Conservation (phyloP, 106 monocot genomes). For the Hemerocallis citrina region DNA sequence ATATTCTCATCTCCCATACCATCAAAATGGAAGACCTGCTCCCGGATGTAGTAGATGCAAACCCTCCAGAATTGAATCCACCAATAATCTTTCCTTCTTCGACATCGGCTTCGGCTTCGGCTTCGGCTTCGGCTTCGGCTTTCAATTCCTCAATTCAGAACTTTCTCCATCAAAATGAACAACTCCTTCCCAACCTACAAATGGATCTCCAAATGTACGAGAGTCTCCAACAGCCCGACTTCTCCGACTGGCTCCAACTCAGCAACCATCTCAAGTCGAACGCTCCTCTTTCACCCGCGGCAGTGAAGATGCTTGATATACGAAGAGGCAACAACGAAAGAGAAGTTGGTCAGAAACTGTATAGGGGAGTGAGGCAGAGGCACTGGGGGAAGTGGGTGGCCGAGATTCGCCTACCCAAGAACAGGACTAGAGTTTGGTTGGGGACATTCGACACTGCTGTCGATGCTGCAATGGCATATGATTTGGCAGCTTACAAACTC, state of each 20-base stretch:
- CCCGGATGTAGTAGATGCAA: neutral
- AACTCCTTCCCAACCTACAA: neutral
- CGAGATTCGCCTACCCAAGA: slow-evolving; percentile 42
- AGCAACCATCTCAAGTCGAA: slow-evolving; percentile 1
- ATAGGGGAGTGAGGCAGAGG: slow-evolving; percentile 43
- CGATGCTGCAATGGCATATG: slow-evolving; percentile 45
- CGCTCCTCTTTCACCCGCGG: neutral
- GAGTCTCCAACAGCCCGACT: slow-evolving; percentile 1
- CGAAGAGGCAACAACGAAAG: neutral
- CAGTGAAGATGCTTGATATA: neutral
- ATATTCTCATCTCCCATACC: neutral
- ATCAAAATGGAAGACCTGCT: neutral
- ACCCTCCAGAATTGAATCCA: neutral
- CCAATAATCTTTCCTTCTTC: too few species aligned
- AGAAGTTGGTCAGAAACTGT: slow-evolving; percentile 12
- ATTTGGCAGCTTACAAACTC: slow-evolving; percentile 36
- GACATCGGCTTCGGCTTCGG: neutral
- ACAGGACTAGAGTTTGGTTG: slow-evolving; percentile 39
- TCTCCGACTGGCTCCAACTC: slow-evolving; percentile 14
- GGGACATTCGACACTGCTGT: slow-evolving; percentile 37
- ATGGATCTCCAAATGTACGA: slow-evolving; percentile 8
- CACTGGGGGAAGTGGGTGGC: slow-evolving; percentile 71
- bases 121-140: neutral
- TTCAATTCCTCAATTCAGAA: neutral
- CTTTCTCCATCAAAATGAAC: slow-evolving; percentile 2